Evolutionary conservation across 345 rosid genomes (phyloP), one percentile per base, ranked within the genome.

Genomic region (Salix suchowensis): DNA sequence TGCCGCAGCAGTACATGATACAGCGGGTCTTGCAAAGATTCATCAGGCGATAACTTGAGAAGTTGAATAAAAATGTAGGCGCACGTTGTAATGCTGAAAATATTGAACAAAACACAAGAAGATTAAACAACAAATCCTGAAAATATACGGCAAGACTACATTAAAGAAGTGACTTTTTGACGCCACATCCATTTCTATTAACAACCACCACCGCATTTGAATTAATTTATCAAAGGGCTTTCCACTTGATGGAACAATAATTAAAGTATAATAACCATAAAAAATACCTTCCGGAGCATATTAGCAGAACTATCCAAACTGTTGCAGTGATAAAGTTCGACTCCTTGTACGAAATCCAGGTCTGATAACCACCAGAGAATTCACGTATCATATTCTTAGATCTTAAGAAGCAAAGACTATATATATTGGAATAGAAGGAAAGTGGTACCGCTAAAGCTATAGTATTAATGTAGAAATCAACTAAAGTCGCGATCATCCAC

Each of bases 291-390:
- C 98, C 98, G 36, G 89, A 81, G 77, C 91, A 36, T 7, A 90
- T 4, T n/a, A 94, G 87, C 73, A 94, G 86, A 80, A 89, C 30
- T 4, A 89, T 71, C 96, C 97, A 92, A 67, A 88, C 44, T 58
- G 85, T 44, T 32, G 90, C 80, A 68, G 75, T 74, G 50, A 85
- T 30, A 81, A 79, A 78, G 65, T 84, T 87, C 3, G 88, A 40
- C 76, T 90, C 94, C 87, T 89, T 92, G 86, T 91, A 94, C 66
- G 73, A 85, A 74, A 90, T 79, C 98, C 96, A 94, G n/a, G 82
- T 87, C 98, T 92, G 79, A 67, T 36, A 73, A 23, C 24, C 64
- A 75, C 65, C 14, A 67, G 2, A 67, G 32, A 69, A 44, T 10
- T 3, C 19, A 26, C 2, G 36, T 54, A 7, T 28, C 50, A 65